Conservation (phyloP, 2,329 filamentous ascomycete species). For the Diaporthe amygdali region DNA sequence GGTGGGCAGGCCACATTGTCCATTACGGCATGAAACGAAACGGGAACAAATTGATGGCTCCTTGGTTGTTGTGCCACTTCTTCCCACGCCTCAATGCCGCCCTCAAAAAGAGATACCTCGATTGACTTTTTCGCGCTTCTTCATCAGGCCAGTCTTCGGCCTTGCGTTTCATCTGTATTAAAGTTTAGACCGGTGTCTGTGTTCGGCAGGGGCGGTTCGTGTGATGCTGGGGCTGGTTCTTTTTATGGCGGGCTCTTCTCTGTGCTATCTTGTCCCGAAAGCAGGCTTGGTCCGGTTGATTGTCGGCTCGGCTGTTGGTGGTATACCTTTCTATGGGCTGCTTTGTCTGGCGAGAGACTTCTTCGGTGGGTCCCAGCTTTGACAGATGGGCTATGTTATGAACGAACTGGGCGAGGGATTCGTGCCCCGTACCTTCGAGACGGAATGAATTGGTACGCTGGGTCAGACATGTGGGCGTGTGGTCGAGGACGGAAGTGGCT, state of each 20-base stretch:
- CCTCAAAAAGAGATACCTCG: constrained; percentile 20
- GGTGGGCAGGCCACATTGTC: background rate
- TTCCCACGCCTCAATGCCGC: background rate
- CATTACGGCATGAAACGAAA: background rate
- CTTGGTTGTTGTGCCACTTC: background rate
- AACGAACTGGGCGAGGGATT: background rate
- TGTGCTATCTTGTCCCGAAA: background rate
- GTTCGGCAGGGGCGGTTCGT: background rate
- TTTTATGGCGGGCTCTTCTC: background rate
- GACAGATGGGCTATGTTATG: background rate
- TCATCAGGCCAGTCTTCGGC: background rate
- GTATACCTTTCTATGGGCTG: background rate
- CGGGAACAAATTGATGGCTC: background rate
- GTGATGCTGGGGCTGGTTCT: background rate
- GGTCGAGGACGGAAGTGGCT: background rate
- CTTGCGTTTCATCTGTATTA: background rate
- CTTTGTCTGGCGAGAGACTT: background rate
- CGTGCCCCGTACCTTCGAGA: background rate
- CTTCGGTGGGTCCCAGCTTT: background rate
- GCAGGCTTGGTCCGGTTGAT: background rate
- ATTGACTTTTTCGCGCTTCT: background rate
- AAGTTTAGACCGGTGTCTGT: constrained; percentile 7
- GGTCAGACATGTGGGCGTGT: background rate
- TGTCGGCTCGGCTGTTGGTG: background rate
- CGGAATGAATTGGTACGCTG: background rate